Evolutionary conservation across 306 rosid genomes (phyloP), one percentile per base, ranked within the genome.

Genomic region (Mimosa pudica): DNA sequence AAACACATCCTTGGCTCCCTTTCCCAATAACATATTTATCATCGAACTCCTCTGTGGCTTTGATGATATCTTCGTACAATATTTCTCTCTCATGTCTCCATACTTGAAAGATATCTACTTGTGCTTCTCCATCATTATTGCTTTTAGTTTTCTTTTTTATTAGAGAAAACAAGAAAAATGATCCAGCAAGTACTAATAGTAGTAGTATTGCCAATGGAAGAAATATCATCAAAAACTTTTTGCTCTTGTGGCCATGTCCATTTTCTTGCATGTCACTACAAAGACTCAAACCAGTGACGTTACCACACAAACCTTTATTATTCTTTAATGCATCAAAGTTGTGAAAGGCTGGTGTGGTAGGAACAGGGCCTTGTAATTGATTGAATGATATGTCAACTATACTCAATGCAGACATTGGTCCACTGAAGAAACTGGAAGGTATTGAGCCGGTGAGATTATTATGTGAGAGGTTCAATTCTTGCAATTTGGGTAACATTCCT

Each of bases 401-500:
- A 57, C 33, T n/a, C 10, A 57, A 17, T 14, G 20, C 60, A 14
- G 60, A 52, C 60, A 52, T 52, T 11, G 55, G 4, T 52, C 60
- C 60, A 17, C 14, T 46, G 30, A 84, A 81, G 30, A 84, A 81
- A 17, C 52, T 18, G 4, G 75, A 42, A 2, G 85, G 85, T 30
- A 86, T 83, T 0, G 65, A 71, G 67, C 85, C 75, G 33, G 71
- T 74, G 47, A 86, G 79, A 51, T 48, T 24, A 12, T 84, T 86
- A 49, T 86, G 81, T 3, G 89, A 86, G 44, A 86, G 77, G 44
- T 84, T 86, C 68, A 86, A 45, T 16, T 14, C 10, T 68, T 78
- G 82, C 36, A 86, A 60, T 11, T 12, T 45, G 8, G 30, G 45
- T 62, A 84, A 52, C 1, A 20, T 5, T 8, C 85, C 87, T 46